Evolutionary conservation across 495 filamentous ascomycete species (phyloP).

Genomic region (Tuber microsphaerosporum): DNA sequence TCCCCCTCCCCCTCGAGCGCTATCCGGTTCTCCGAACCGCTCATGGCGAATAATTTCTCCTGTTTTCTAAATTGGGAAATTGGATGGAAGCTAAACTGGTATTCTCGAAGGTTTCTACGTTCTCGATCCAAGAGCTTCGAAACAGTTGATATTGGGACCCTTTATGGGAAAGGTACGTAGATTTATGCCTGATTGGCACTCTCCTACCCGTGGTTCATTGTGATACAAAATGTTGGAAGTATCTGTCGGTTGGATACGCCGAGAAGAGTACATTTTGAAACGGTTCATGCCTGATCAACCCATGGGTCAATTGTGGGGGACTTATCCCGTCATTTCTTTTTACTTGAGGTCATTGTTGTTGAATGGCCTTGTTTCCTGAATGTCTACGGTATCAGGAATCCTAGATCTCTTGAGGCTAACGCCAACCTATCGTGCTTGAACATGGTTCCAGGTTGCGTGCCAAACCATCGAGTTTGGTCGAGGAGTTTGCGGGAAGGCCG

Average conservation of each 20-base stretch:
- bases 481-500: constrained; percentile 80
- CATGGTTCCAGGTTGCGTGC: constrained; percentile 61
- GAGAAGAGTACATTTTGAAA: background rate
- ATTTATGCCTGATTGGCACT: constrained; percentile 10
- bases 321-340: background rate
- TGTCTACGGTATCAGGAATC: background rate
- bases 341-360: background rate
- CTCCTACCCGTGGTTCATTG: background rate
- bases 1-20: background rate
- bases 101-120: constrained; percentile 65
- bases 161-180: constrained; percentile 59
- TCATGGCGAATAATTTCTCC: background rate
- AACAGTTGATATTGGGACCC: constrained; percentile 70
- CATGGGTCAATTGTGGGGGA: background rate
- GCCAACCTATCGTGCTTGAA: background rate
- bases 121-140: constrained; percentile 54
- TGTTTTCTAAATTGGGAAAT: constrained; percentile 23
- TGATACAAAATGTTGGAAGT: background rate
- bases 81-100: constrained; percentile 19
- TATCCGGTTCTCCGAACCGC: background rate
- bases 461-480: constrained; percentile 72
- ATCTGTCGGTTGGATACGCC: background rate
- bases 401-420: background rate
- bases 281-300: background rate
- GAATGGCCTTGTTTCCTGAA: background rate